Percentiles rank a stretch among this genome's conserved stretches.
phyloP scores from a whole-genome alignment of 192 early-diverging fungal species.

The Lunasporangiospora selenospora region DNA sequence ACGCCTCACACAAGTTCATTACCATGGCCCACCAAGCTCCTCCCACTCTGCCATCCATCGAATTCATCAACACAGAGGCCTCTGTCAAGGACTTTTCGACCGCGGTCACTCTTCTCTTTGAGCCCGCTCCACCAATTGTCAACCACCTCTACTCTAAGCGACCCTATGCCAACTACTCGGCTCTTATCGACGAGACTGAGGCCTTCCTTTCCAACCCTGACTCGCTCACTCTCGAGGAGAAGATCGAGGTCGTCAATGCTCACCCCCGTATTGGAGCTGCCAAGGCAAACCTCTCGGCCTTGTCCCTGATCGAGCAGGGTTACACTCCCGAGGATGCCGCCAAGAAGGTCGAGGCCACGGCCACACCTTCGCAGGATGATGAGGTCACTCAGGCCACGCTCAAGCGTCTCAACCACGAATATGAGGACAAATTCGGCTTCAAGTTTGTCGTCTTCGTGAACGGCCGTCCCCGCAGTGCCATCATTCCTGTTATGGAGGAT shows the following conservation, averaged over 20 bases:
- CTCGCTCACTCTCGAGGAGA: conserved; percentile 65
- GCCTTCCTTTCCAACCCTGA: conserved; percentile 54
- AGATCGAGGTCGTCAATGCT: conserved; percentile 85
- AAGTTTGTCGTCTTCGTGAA: conserved; percentile 86
- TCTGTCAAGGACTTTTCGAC: conserved; percentile 57
- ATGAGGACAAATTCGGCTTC: conserved; percentile 81
- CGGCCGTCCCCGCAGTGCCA: conserved; percentile 72
- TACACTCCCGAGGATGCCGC: conserved; percentile 52
- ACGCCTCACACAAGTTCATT: conserved; percentile 17
- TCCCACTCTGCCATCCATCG: conserved; percentile 65
- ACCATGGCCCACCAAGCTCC: conserved; percentile 12
- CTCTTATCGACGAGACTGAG: conserved; percentile 67
- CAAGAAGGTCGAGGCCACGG: conserved; percentile 36
- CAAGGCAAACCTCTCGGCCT: conserved; percentile 69
- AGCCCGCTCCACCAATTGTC: conserved; percentile 85
- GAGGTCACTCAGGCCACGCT: conserved; percentile 62
- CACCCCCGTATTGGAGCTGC: conserved; percentile 89
- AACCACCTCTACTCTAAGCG: conserved; percentile 68
- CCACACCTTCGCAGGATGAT: conserved; percentile 49
- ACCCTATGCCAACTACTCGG: conserved; percentile 73
- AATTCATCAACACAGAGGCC: conserved; percentile 65
- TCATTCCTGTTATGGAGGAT: conserved; percentile 79
- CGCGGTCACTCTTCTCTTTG: conserved; percentile 80
- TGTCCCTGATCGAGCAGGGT: conserved; percentile 77
- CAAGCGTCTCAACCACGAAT: conserved; percentile 66